A percentile compares a stretch with the other conserved stretches of the same genome.
phyloP scores from a whole-genome alignment of 768 basidiomycete species.

The Lepiota brunneoincarnata region DNA sequence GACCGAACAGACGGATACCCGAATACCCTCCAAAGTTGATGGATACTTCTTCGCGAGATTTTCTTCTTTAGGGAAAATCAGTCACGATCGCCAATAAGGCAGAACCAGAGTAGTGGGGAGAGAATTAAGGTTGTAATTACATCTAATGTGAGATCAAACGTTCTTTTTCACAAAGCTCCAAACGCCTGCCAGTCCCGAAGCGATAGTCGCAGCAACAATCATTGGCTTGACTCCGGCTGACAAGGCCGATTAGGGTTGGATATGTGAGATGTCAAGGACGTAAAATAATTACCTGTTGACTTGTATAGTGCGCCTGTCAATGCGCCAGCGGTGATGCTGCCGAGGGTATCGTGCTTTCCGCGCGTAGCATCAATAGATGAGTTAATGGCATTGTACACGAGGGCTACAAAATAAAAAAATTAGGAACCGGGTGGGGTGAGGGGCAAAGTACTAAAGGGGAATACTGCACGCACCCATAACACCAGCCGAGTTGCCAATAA shows the following conservation, averaged over 20 bases:
- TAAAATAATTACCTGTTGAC: conserved; percentile 75
- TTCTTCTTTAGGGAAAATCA: conserved; percentile 35
- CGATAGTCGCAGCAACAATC: conserved; percentile 82
- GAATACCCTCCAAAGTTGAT: conserved; percentile 23
- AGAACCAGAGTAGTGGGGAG: conserved; percentile 41
- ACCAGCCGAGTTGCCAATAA: conserved; percentile 98
- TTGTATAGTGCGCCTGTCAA: conserved; percentile 91
- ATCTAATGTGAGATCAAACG: conserved; percentile 57
- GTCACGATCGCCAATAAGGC: conserved; percentile 39
- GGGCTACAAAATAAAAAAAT: conserved; percentile 58
- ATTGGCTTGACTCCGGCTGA: conserved; percentile 92
- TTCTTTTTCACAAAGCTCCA: conserved; percentile 96
- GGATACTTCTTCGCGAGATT: conserved; percentile 23
- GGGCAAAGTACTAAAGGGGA: conserved; percentile 23
- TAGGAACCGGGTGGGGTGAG: conserved; percentile 21
- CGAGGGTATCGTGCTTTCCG: conserved; percentile 88
- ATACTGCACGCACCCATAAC: conserved; percentile 77
- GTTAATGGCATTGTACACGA: conserved; percentile 96
- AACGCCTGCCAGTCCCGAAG: conserved; percentile 85
- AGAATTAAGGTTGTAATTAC: conserved; percentile 51
- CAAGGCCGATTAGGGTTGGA: conserved; percentile 36
- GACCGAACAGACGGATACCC: conserved; percentile 39
- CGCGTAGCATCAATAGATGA: conserved; percentile 87
- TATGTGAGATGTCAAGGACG: conserved; percentile 30
- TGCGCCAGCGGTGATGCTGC: conserved; percentile 91